Percentiles rank a stretch among this genome's conserved stretches.
Evolutionary conservation across 345 rosid species (phyloP).

Genomic region (Firmiana major): DNA sequence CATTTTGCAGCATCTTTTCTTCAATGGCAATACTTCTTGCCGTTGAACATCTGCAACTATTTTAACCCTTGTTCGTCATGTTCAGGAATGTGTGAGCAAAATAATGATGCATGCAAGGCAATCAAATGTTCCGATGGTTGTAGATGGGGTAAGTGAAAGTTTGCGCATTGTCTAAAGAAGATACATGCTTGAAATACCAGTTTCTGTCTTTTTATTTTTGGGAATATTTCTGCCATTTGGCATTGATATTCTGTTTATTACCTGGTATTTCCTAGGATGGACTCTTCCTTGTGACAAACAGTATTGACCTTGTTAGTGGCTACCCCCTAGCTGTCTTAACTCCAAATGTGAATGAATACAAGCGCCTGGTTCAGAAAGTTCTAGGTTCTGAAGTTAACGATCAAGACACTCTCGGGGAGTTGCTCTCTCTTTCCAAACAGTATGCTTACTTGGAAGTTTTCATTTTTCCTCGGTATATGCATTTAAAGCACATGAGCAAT

Average conservation of each 20-base stretch:
- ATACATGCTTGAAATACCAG: neutral
- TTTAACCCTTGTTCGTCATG: conserved; percentile 7
- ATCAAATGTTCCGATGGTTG: conserved; percentile 67
- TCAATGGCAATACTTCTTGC: neutral
- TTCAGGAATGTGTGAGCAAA: conserved; percentile 72
- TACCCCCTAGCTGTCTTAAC: conserved; percentile 82
- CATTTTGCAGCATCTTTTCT: neutral
- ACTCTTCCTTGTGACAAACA: conserved; percentile 75
- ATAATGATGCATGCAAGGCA: conserved; percentile 72
- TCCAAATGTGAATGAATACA: conserved; percentile 89
- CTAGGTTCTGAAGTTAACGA: conserved; percentile 65
- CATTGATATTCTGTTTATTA: conserved; percentile 4
- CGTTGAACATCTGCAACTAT: neutral
- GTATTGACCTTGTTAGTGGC: conserved; percentile 62
- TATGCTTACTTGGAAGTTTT: conserved; percentile 24
- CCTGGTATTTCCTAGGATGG: conserved; percentile 56
- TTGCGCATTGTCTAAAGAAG: conserved; percentile 5
- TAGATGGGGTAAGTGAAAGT: conserved; percentile 62
- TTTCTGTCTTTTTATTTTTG: neutral
- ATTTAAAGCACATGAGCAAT: neutral
- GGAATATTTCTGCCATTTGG: neutral
- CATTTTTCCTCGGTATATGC: neutral
- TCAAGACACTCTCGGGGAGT: conserved; percentile 48
- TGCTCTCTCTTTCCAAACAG: conserved; percentile 67
- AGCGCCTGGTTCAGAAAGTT: conserved; percentile 77